A percentile compares a stretch with the other conserved stretches of the same genome.
Evolutionary conservation across 345 rosid genomes (phyloP).

Genomic region (Gossypium rotundifolium): DNA sequence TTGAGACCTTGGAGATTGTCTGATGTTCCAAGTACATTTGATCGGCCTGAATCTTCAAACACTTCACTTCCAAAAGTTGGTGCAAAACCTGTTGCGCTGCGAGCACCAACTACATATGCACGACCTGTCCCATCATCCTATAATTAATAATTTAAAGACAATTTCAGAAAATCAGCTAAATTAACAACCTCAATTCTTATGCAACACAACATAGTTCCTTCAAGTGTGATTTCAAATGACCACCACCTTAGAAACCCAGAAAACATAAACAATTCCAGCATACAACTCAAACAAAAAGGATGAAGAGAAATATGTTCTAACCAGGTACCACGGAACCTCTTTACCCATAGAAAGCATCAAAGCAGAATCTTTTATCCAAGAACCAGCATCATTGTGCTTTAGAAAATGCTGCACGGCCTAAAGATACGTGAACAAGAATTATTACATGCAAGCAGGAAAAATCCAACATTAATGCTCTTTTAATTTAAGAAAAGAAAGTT

Average conservation of each 20-base stretch:
- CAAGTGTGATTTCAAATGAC: not conserved
- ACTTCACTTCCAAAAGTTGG: slow-evolving; percentile 73
- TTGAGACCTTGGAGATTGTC: slow-evolving; percentile 95
- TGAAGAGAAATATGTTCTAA: slow-evolving; percentile 27
- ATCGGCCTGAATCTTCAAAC: slow-evolving; percentile 86
- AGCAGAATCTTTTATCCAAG: slow-evolving; percentile 98
- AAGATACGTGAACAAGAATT: slow-evolving; percentile 15
- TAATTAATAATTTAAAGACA: slow-evolving; percentile 1
- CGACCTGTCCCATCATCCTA: slow-evolving; percentile 87
- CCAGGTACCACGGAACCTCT: slow-evolving; percentile 98
- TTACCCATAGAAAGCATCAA: slow-evolving; percentile 86
- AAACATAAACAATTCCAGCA: slow-evolving; percentile 3
- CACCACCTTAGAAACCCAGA: slow-evolving; percentile 8
- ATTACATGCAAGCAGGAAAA: not conserved
- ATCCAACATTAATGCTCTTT: not conserved
- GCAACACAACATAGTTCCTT: not conserved
- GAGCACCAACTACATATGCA: slow-evolving; percentile 65
- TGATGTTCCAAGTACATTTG: slow-evolving; percentile 84
- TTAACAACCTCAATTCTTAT: not conserved
- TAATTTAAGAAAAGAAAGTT: not conserved
- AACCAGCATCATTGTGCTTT: slow-evolving; percentile 92
- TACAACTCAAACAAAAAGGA: not conserved
- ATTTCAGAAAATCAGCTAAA: not conserved
- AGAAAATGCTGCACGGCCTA: slow-evolving; percentile 92
- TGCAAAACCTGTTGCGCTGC: slow-evolving; percentile 59